Conservation (phyloP, 805 yeast genomes). For the Lachancea quebecensis region DNA sequence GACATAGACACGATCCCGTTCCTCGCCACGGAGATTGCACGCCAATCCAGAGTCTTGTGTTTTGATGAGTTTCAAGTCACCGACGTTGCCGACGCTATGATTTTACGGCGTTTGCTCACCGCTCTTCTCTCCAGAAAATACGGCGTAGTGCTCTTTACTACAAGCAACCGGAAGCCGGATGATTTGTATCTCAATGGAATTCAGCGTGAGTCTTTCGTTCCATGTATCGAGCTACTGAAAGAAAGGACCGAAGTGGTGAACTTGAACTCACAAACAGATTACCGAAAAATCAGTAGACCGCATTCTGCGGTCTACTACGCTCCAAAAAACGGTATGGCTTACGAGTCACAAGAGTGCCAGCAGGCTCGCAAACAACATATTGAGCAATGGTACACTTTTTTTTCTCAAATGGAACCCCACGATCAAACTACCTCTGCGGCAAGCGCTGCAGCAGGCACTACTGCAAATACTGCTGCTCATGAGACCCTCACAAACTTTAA, state of each 20-base stretch:
- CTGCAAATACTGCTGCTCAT: conserved; percentile 8
- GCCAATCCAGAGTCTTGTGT: conserved; percentile 70
- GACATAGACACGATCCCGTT: conserved; percentile 79
- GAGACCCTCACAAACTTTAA: conserved; percentile 21
- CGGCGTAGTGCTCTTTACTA: conserved; percentile 85
- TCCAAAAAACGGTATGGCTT: conserved; percentile 59
- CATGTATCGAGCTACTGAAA: conserved; percentile 80
- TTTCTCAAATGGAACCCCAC: conserved; percentile 48
- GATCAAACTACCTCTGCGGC: conserved; percentile 16
- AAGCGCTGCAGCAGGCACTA: conserved; percentile 2
- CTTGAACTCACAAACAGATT: conserved; percentile 88
- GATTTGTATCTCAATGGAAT: conserved; percentile 91
- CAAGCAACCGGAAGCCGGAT: conserved; percentile 92
- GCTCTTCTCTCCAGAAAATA: conserved; percentile 62
- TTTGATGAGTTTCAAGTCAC: conserved; percentile 98
- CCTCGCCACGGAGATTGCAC: conserved; percentile 77
- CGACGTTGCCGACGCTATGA: conserved; percentile 98
- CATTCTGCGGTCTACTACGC: conserved; percentile 67
- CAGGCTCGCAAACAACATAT: conserved; percentile 54
- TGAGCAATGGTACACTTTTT: conserved; percentile 71
- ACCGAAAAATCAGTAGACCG: conserved; percentile 83
- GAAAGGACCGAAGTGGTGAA: conserved; percentile 66
- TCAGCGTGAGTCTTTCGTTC: conserved; percentile 85
- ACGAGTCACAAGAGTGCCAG: conserved; percentile 43
- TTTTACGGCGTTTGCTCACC: conserved; percentile 67